Base-by-base conservation (phyloP, 1,284 basidiomycete genomes). In the Hemileia vastatrix region DNA sequence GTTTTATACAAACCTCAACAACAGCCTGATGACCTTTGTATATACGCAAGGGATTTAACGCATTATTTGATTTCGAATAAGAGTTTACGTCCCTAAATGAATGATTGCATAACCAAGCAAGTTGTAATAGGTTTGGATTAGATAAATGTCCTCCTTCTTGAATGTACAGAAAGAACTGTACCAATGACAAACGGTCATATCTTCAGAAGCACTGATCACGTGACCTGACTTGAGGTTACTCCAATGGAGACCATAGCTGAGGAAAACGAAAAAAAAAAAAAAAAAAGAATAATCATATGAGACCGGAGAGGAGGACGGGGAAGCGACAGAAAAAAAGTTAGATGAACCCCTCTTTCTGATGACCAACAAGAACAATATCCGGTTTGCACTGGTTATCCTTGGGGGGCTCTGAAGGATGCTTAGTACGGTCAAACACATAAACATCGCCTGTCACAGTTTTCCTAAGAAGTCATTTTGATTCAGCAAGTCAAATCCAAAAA, bases 101-200 rank as follows among this genome's bases (percentile, higher is more conserved):
- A 33, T 4, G n/a, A 23, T 6, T 18, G 6, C 19, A 8, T 11
- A 19, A 66, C 45, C 52, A 51, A 40, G 27, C 5, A 60, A 57
- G 62, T n/a, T 58, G 32, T 27, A 21, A 9, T 59, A 49, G 58
- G 63, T n/a, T n/a, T n/a, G n/a, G n/a, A n/a, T n/a, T n/a, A n/a
- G 50, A 31, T 9, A n/a, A 6, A 43, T 21, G 48, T 44, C 19
- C 31, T 50, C 2, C 48, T 33, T n/a, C 33, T 60, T 21, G 55
- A 23, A 1, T 23, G 2, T 33, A 31, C 11, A 8, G 13, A 11
- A 18, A 24, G 31, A 49, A 23, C 74, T 82, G 67, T 71, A 89
- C 91, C 94, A 99, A 72, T 93, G 85, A 71, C 92, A 96, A 32
- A 98, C 84, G 0, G 93, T 96, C 78, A 87, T 90, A 77, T 98